Evolutionary conservation across 306 rosid genomes (phyloP), one percentile per base, ranked within the genome.

Genomic region (Citrullus colocynthis): DNA sequence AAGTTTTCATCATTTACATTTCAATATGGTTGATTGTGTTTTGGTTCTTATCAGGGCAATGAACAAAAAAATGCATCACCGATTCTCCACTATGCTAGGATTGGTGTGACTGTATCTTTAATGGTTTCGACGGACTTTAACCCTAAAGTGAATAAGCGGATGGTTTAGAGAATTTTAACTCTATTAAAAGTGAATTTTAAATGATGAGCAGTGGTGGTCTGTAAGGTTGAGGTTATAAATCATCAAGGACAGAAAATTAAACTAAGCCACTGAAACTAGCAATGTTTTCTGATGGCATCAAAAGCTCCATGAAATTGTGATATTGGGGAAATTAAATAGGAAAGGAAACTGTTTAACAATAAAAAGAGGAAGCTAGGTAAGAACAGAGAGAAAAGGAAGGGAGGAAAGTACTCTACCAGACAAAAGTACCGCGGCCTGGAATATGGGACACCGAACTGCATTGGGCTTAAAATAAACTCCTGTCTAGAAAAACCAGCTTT

Each of bases 351-450:
- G 10, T n/a, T 51, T 52, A 74, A 74, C 78, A 34, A 55, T 55
- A 49, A 49, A 16, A 10, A 17, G 2, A 9, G 18, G n/a, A 49
- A 71, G 59, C 15, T 4, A 7, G 56, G 78, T 36, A 39, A 42
- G 62, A 82, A 83, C 16, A 37, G 16, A 70, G 52, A 57, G 42
- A 18, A 82, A 77, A 48, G 44, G 77, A 78, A 72, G 62, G 64
- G 76, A 71, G 81, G 37, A 59, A 16, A 72, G 83, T 75, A 82
- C 57, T 75, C 28, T 81, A 95, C 99, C 99, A 95, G 87, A 84
- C 99, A 96, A 88, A 96, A 90, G 80, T 96, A 96, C 2, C 99
- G 91, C 18, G 97, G 98, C 88, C 99, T 88, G 28, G 99, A 92
- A 87, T 96, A 96, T 70, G 99, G 99, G 78, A 96, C 89, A 48